Evolutionary conservation across 306 rosid genomes (phyloP).

Genomic region (Quercus robur): DNA sequence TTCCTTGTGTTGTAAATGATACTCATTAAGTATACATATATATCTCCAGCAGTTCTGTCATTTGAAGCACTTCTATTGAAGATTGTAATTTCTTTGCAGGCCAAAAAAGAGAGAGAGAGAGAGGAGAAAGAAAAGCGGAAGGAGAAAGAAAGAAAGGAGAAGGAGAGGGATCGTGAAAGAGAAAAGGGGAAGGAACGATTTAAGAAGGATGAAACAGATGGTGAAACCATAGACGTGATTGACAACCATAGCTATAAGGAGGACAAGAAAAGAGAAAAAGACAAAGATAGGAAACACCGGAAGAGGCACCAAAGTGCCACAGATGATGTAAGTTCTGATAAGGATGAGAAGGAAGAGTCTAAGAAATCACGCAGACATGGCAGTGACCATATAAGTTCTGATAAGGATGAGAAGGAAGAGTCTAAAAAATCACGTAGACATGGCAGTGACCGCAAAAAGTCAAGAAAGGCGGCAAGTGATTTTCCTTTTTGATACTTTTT

Average conservation of each 20-base stretch:
- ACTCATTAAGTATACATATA: background rate
- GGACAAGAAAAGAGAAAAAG: conserved; percentile 91
- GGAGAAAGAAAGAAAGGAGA: conserved; percentile 65
- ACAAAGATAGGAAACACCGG: conserved; percentile 85
- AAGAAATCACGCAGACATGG: conserved; percentile 85
- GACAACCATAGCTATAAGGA: conserved; percentile 74
- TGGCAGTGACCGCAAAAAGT: conserved; percentile 87
- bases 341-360: conserved; percentile 90
- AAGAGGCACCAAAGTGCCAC: conserved; percentile 84
- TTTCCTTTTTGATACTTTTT: background rate
- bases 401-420: conserved; percentile 92
- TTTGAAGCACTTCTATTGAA: background rate
- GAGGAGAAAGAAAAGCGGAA: conserved; percentile 54
- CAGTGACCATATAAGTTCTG: conserved; percentile 49
- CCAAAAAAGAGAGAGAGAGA: conserved; percentile 78
- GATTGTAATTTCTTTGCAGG: conserved; percentile 42
- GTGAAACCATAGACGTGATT: conserved; percentile 59
- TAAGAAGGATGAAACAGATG: conserved; percentile 89
- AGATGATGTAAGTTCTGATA: conserved; percentile 81
- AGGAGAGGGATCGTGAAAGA: conserved; percentile 85
- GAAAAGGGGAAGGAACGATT: conserved; percentile 78
- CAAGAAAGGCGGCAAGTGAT: conserved; percentile 60
- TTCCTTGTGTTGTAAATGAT: background rate
- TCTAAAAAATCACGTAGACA: conserved; percentile 82
- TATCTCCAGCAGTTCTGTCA: background rate